phyloP scores from a whole-genome alignment of 805 yeast genomes.

The Schwanniomyces vanrijiae region DNA sequence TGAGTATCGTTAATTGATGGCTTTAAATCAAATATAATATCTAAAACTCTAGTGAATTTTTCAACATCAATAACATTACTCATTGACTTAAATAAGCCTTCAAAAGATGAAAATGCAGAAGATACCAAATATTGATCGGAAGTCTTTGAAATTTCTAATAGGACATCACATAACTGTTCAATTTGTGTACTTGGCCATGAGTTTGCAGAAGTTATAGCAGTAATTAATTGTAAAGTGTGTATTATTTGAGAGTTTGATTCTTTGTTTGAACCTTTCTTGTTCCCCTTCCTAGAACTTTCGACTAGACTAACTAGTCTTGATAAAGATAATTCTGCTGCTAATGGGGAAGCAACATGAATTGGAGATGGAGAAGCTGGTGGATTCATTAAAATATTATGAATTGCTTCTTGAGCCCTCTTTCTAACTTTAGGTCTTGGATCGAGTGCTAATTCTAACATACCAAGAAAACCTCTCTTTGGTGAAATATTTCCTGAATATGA shows the following conservation, averaged over 20 bases:
- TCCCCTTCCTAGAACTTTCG: conserved; percentile 25
- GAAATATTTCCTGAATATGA: conserved; percentile 51
- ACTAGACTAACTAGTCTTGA: conserved; percentile 50
- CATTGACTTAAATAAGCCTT: conserved; percentile 71
- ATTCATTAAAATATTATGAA: conserved; percentile 58
- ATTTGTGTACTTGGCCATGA: conserved; percentile 79
- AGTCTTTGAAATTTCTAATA: conserved; percentile 75
- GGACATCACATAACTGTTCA: conserved; percentile 70
- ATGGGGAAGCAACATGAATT: conserved; percentile 73
- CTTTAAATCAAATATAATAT: conserved; percentile 71
- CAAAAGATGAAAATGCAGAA: conserved; percentile 80
- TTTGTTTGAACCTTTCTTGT: conserved; percentile 40
- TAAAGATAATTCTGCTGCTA: conserved; percentile 69
- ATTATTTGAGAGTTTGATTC: conserved; percentile 60
- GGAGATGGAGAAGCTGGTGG: conserved; percentile 78
- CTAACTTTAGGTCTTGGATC: conserved; percentile 95
- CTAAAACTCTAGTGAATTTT: conserved; percentile 61
- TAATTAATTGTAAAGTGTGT: conserved; percentile 76
- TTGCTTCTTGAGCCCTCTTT: conserved; percentile 90
- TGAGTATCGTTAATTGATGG: conserved; percentile 84
- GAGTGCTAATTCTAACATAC: conserved; percentile 71
- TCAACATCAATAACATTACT: conserved; percentile 59
- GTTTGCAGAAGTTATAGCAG: conserved; percentile 65
- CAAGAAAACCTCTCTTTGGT: conserved; percentile 82
- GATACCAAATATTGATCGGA: conserved; percentile 84